Percentiles rank a stretch among this genome's conserved stretches.
phyloP scores from a whole-genome alignment of 2,329 filamentous ascomycete genomes.

The Tolypocladium album region DNA sequence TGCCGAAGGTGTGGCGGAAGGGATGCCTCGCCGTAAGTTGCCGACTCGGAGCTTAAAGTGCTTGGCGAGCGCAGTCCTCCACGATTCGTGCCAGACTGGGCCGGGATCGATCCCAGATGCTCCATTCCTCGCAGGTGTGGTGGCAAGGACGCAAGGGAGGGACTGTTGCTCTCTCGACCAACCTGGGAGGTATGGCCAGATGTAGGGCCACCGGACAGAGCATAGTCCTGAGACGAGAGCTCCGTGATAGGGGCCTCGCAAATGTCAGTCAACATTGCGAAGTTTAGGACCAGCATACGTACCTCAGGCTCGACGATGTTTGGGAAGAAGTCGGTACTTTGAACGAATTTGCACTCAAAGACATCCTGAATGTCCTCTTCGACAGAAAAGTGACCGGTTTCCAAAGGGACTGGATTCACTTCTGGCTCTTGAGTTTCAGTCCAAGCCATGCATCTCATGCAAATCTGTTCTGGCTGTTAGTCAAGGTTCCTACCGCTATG shows the following conservation, averaged over 20 bases:
- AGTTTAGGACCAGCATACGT: neutral
- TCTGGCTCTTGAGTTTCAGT: slow-evolving; percentile 22
- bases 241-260: slow-evolving; percentile 16
- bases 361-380: slow-evolving; percentile 14
- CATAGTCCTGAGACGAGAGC: slow-evolving; percentile 8
- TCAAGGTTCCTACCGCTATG: neutral
- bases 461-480: slow-evolving; percentile 15
- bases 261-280: slow-evolving; percentile 7
- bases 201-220: neutral
- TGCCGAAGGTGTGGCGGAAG: neutral
- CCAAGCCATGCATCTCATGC: slow-evolving; percentile 24
- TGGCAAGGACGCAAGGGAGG: neutral
- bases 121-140: slow-evolving; percentile 2
- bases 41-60: neutral
- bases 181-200: neutral
- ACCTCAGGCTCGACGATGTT: slow-evolving; percentile 10
- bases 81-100: neutral
- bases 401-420: slow-evolving; percentile 16
- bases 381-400: slow-evolving; percentile 20
- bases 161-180: neutral
- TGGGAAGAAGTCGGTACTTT: slow-evolving; percentile 15
- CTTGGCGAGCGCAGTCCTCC: neutral
- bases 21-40: neutral
- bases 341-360: slow-evolving; percentile 4
- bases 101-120: neutral